Evolutionary conservation across 2,329 filamentous ascomycete species (phyloP), one percentile per base, ranked within the genome.

Genomic region (Cercospora sp.): DNA sequence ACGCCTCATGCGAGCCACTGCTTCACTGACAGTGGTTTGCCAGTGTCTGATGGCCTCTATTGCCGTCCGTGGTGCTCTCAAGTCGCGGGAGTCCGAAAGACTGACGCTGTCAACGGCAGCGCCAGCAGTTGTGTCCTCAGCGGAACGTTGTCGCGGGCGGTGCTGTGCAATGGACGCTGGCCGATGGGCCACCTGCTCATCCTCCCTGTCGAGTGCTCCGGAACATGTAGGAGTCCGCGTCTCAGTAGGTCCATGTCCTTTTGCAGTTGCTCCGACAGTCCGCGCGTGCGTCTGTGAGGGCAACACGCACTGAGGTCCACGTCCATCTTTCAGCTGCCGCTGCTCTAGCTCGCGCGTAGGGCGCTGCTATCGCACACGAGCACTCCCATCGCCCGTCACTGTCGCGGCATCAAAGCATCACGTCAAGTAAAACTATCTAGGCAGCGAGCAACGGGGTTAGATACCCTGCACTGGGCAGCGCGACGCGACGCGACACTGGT

Each of bases 391-490:
- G 10, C 13, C 12, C 20, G 18, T 48, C 59, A 48, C 36, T 23
- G 6, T 12, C 20, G 20, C 39, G 59, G 39, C 59, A 36, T 42
- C 20, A 45, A 61, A 12, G 59, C 59, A 28, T 61, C 59, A 61
- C 59, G 59, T 39, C 23, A 61, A 28, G 33, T 26, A 48, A n/a
- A 61, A 61, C 59, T 61, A 61, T 61, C 59, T 61, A 61, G 26
- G 36, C 53, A 58, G 30, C 30, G 53, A n/a, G 53, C 45, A 26
- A 36, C 26, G 33, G 30, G 57, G 30, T 23, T 33, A 60, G 57
- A 16, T 60, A 12, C 23, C 57, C 57, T 18, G 57, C 57, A 60
- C 30, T 39, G 57, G 30, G 18, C 5, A 23, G 45, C 45, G 45
- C 20, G 45, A 51, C 20, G 45, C 20, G 45, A 51, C 20, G 45